phyloP scores from a whole-genome alignment of 2,329 filamentous ascomycete species.

The Pseudophaeomoniella oleicola region DNA sequence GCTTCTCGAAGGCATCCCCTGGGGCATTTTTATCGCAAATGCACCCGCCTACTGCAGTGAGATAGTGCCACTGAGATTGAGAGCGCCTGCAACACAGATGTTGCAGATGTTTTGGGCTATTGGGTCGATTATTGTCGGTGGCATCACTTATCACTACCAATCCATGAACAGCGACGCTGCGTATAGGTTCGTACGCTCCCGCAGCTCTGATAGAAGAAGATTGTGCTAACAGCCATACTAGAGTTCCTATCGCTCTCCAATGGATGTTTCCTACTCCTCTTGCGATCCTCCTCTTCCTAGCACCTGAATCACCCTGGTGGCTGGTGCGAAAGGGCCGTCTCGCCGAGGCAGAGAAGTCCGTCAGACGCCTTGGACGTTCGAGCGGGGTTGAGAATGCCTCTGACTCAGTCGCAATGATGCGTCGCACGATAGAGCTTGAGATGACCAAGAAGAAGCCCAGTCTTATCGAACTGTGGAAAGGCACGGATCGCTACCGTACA shows the following conservation, averaged over 20 bases:
- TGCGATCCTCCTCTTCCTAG: slow-evolving; percentile 35
- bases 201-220: slow-evolving; percentile 10
- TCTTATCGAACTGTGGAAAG: slow-evolving; percentile 38
- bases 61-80: slow-evolving; percentile 43
- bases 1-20: slow-evolving; percentile 47
- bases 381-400: slow-evolving; percentile 19
- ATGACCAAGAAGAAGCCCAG: slow-evolving; percentile 31
- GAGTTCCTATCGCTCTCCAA: slow-evolving; percentile 40
- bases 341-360: slow-evolving; percentile 29
- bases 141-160: slow-evolving; percentile 40
- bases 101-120: slow-evolving; percentile 54
- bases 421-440: slow-evolving; percentile 42
- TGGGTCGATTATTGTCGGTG: slow-evolving; percentile 45
- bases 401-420: slow-evolving; percentile 44
- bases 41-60: slow-evolving; percentile 48
- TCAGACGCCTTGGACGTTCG: slow-evolving; percentile 35
- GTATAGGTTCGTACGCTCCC: slow-evolving; percentile 26
- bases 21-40: slow-evolving; percentile 54
- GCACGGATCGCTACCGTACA: slow-evolving; percentile 39
- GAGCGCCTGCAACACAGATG: slow-evolving; percentile 46
- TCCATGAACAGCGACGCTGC: slow-evolving; percentile 15
- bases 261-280: slow-evolving; percentile 46
- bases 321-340: slow-evolving; percentile 28
- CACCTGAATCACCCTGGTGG: slow-evolving; percentile 7
- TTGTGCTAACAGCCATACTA: slow-evolving; percentile 21